These are phyloP conservation scores for Saccharomycopsis babjevae DNA, from an alignment of 805 yeast genomes.

Conservation along the genomic window DNA sequence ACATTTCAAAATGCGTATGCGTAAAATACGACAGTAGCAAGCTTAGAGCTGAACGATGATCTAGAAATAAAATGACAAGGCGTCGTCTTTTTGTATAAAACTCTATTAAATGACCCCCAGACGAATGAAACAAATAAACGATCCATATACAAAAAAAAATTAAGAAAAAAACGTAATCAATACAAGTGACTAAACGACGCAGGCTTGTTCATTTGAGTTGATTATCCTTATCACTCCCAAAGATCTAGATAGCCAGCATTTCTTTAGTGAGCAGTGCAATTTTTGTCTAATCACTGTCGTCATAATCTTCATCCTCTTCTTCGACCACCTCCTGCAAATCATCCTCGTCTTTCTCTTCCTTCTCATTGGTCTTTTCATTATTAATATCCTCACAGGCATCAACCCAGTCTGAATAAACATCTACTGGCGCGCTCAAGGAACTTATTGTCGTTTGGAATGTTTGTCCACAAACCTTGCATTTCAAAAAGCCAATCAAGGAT, in stretches of 20 bases:
- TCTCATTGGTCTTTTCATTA: constrained; percentile 37
- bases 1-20: too few relatives aligned
- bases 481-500: constrained; percentile 69
- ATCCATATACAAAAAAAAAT: background rate
- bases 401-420: constrained; percentile 94
- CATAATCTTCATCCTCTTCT: background rate
- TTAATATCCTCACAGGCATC: constrained; percentile 92
- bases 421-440: constrained; percentile 74
- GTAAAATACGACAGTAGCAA: too few relatives aligned
- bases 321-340: background rate
- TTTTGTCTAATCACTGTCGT: constrained; percentile 8
- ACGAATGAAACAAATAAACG: background rate
- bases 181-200: background rate
- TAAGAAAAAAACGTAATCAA: background rate
- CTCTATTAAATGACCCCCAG: background rate
- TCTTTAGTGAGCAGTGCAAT: background rate
- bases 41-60: background rate
- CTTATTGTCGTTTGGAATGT: constrained; percentile 82
- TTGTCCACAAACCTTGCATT: constrained; percentile 92
- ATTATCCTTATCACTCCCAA: too few relatives aligned
- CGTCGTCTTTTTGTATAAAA: background rate
- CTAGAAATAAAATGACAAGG: background rate
- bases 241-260: too few relatives aligned
- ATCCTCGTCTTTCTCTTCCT: constrained; percentile 21
- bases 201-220: too few relatives aligned